phyloP scores from a whole-genome alignment of 345 rosid species.

The Turnera subulata region DNA sequence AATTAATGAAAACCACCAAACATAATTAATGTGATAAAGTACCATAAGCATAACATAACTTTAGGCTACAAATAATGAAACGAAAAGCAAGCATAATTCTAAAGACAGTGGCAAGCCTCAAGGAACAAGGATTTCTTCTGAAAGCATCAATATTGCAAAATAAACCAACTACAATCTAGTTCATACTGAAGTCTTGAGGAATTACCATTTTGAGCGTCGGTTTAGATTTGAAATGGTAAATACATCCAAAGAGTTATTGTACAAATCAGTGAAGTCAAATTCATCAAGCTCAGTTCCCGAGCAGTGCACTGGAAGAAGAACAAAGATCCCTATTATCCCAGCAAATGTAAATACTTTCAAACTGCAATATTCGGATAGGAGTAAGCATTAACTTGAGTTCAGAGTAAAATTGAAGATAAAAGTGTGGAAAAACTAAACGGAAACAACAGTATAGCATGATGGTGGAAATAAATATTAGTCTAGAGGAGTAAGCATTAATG shows the following conservation, averaged over 20 bases:
- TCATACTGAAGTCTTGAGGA: too few relatives aligned
- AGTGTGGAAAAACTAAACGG: too few relatives aligned
- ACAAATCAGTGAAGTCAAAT: conserved; percentile 60
- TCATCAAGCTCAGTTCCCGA: conserved; percentile 55
- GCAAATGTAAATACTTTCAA: conserved; percentile 81
- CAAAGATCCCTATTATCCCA: conserved; percentile 77
- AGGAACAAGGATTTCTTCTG: neutral
- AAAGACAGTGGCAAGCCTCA: neutral
- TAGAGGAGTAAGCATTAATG: too few relatives aligned
- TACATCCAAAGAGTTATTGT: conserved; percentile 71
- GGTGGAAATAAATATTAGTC: too few relatives aligned
- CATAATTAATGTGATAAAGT: too few relatives aligned
- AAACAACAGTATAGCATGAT: too few relatives aligned
- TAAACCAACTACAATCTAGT: too few relatives aligned
- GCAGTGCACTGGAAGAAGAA: conserved; percentile 88
- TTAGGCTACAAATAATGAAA: neutral
- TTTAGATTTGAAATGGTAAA: conserved; percentile 80
- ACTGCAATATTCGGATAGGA: conserved; percentile 44
- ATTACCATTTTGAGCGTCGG: conserved; percentile 59
- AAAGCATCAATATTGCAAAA: too few relatives aligned
- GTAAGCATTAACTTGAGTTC: neutral
- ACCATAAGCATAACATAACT: too few relatives aligned
- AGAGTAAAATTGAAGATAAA: neutral
- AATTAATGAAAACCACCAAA: too few relatives aligned
- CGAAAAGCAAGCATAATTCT: neutral